A percentile compares a stretch with the other conserved stretches of the same genome.
Conservation (phyloP, 192 early-diverging fungal species). For the Chytriomyces sp. region DNA sequence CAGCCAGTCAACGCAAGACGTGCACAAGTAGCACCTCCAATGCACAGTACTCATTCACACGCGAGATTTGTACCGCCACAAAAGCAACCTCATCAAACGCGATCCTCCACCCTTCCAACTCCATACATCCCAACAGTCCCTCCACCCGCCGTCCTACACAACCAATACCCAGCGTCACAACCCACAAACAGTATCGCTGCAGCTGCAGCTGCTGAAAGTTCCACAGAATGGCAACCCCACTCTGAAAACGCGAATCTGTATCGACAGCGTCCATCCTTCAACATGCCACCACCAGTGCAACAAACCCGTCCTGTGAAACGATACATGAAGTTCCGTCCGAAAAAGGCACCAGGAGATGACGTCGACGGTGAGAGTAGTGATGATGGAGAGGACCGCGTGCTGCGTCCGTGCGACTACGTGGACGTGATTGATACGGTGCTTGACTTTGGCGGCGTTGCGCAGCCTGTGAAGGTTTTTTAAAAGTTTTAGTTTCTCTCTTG, state of each 20-base stretch:
- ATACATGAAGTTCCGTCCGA: not conserved
- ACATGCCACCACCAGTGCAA: too few species aligned
- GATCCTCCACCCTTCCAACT: not conserved
- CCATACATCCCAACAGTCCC: too few species aligned
- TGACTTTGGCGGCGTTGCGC: slow-evolving; percentile 10
- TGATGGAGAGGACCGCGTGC: not conserved
- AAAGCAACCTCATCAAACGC: not conserved
- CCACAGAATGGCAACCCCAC: too few species aligned
- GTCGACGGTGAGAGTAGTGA: not conserved
- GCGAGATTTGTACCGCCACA: not conserved
- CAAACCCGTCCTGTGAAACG: not conserved
- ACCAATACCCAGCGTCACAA: too few species aligned
- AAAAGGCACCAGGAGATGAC: not conserved
- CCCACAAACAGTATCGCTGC: too few species aligned
- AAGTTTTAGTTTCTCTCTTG: not conserved
- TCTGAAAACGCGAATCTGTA: too few species aligned
- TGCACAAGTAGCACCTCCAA: too few species aligned
- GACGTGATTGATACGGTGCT: slow-evolving; percentile 21
- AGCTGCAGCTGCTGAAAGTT: too few species aligned
- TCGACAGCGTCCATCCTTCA: too few species aligned
- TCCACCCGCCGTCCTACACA: too few species aligned
- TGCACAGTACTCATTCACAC: too few species aligned
- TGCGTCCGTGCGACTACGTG: slow-evolving; percentile 23
- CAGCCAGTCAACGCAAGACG: too few species aligned
- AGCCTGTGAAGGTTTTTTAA: not conserved